Conservation (phyloP, 2,329 filamentous ascomycete species). For the Pseudogymnoascus sp. region DNA sequence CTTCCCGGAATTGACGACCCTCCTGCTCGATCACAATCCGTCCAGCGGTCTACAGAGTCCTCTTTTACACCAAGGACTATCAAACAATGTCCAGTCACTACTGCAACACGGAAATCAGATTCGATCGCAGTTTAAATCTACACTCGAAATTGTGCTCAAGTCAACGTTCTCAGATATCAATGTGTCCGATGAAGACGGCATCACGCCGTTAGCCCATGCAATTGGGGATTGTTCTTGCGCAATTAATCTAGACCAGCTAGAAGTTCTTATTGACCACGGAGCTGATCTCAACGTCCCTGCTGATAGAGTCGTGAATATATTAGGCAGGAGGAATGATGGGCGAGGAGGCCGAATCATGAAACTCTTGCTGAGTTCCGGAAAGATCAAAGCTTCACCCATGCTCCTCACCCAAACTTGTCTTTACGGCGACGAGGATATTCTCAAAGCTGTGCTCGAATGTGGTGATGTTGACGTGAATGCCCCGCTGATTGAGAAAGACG, state of each 20-base stretch:
- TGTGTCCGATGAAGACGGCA: neutral
- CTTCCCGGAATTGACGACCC: neutral
- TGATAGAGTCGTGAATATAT: neutral
- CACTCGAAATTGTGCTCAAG: neutral
- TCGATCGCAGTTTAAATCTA: neutral
- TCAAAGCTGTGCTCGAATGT: neutral
- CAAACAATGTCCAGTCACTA: neutral
- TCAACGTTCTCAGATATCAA: neutral
- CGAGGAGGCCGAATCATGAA: neutral
- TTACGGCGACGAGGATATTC: neutral
- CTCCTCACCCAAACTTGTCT: neutral
- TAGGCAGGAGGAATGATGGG: neutral
- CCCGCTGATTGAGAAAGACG: neutral
- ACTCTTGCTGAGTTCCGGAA: neutral
- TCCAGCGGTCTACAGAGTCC: neutral
- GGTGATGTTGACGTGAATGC: neutral
- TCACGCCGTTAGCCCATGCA: neutral
- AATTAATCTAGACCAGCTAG: neutral
- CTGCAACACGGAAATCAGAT: neutral
- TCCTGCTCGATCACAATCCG: neutral
- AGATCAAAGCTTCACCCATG: neutral
- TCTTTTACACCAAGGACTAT: neutral
- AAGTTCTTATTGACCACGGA: neutral
- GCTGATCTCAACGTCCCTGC: neutral
- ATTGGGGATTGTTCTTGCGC: neutral